Evolutionary conservation across 257 asterid species (phyloP).

Genomic region (Solanum tarapatanum): DNA sequence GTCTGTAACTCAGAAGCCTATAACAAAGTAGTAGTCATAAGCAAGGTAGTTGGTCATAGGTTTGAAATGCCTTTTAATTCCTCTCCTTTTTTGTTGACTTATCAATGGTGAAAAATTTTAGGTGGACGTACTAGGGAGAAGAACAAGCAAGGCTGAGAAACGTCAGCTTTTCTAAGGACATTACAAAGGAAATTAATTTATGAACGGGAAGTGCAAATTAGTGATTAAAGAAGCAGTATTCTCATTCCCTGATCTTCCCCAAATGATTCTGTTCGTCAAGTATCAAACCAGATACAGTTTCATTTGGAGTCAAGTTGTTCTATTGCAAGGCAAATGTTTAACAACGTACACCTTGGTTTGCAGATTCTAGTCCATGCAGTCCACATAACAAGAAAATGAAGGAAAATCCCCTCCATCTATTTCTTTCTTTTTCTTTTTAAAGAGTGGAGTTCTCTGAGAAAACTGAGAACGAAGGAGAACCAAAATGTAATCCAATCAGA

Average conservation of each 20-base stretch:
- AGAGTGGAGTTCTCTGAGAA: not conserved
- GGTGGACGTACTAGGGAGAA: not conserved
- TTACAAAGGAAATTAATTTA: not conserved
- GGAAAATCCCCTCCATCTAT: not conserved
- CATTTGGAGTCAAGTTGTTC: not conserved
- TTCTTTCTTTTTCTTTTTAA: not conserved
- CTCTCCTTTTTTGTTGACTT: not conserved
- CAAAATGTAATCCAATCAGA: not conserved
- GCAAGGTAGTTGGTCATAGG: not conserved
- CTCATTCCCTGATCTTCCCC: not conserved
- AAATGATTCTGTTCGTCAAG: not conserved
- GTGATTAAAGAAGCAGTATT: not conserved
- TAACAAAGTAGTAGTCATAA: not conserved
- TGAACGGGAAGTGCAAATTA: not conserved
- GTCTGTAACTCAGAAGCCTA: constrained; percentile 91
- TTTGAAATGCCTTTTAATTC: not conserved
- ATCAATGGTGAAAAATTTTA: not conserved
- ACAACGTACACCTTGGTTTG: not conserved
- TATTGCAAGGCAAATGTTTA: not conserved
- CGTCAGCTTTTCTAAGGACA: not conserved
- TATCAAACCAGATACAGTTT: not conserved
- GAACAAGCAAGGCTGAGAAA: not conserved
- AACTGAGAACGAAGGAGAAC: not conserved
- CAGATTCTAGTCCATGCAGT: not conserved
- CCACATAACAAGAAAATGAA: not conserved